Evolutionary conservation across 116 monocot genomes (phyloP).

Genomic region (Dioscorea cayenensis): DNA sequence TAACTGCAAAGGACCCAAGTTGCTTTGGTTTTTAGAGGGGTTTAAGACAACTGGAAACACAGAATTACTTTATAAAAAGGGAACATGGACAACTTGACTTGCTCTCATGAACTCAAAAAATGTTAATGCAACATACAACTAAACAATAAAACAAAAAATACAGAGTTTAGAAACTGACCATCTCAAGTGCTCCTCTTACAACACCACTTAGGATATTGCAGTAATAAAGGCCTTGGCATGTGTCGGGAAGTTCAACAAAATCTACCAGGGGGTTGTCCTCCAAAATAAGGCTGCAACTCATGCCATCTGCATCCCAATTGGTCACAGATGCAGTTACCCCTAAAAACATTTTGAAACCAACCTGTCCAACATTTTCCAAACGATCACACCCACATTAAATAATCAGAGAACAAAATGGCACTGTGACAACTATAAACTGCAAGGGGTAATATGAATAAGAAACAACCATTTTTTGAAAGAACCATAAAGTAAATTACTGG

Average conservation of each 20-base stretch:
- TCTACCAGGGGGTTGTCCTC: slow-evolving; percentile 98
- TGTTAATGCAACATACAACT: not conserved
- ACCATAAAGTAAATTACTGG: not conserved
- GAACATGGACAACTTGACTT: no score
- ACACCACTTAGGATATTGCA: slow-evolving; percentile 94
- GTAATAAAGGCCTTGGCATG: slow-evolving; percentile 87
- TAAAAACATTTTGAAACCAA: slow-evolving; percentile 98
- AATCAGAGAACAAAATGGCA: not conserved
- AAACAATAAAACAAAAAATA: not conserved
- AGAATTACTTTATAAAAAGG: no score
- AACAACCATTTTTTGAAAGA: not conserved
- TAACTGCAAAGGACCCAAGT: no score
- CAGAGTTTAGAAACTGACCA: slow-evolving; percentile 45
- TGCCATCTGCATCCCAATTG: slow-evolving; percentile 93
- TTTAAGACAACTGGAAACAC: no score
- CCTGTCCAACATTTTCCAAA: slow-evolving; percentile 31
- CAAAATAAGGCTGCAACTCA: slow-evolving; percentile 85
- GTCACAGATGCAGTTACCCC: slow-evolving; percentile 81
- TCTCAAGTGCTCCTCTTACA: slow-evolving; percentile 89
- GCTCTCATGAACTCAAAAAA: not conserved
- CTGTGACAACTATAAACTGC: not conserved
- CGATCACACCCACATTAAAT: not conserved
- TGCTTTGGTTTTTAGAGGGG: no score
- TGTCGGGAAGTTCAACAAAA: slow-evolving; percentile 98
- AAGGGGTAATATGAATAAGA: not conserved